phyloP scores from a whole-genome alignment of 2,329 filamentous ascomycete species.

The Hymenotorrendiella dingleyae region DNA sequence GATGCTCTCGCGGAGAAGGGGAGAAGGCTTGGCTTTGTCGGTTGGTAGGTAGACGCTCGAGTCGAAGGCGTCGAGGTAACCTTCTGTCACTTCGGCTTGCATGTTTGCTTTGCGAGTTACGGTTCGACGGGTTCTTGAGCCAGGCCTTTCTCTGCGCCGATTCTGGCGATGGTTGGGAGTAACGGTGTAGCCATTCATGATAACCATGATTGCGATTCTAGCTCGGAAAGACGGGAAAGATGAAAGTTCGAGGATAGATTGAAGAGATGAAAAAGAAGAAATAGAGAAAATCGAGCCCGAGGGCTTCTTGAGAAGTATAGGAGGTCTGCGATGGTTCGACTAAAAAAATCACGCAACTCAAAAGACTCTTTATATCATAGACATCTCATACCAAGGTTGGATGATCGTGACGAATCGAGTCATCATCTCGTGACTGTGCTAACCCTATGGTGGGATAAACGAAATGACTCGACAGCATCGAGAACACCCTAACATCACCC shows the following conservation, averaged over 20 bases:
- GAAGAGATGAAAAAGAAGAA: not conserved
- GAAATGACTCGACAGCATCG: too few species aligned
- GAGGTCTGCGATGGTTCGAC: constrained; percentile 23
- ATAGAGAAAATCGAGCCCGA: constrained; percentile 8
- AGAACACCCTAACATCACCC: too few species aligned
- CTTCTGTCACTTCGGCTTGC: constrained; percentile 22
- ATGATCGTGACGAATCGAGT: too few species aligned
- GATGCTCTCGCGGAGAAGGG: constrained; percentile 28
- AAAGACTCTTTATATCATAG: constrained; percentile 18
- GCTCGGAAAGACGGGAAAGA: not conserved
- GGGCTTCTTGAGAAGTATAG: constrained; percentile 11
- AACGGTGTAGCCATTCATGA: constrained; percentile 17
- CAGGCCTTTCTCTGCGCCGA: constrained; percentile 28
- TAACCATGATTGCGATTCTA: constrained; percentile 12
- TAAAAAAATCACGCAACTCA: constrained; percentile 7
- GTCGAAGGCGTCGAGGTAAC: constrained; percentile 24
- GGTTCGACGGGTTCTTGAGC: constrained; percentile 26
- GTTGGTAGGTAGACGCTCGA: constrained; percentile 21
- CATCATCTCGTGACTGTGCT: too few species aligned
- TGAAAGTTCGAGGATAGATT: too few species aligned
- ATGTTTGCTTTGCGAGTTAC: constrained; percentile 23
- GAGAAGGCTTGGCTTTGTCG: constrained; percentile 23
- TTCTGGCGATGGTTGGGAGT: constrained; percentile 27
- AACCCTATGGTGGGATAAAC: too few species aligned
- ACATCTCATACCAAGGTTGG: too few species aligned